These are phyloP conservation scores for Cajanus cajan DNA, from an alignment of 306 rosid genomes.

Conservation along the genomic window DNA sequence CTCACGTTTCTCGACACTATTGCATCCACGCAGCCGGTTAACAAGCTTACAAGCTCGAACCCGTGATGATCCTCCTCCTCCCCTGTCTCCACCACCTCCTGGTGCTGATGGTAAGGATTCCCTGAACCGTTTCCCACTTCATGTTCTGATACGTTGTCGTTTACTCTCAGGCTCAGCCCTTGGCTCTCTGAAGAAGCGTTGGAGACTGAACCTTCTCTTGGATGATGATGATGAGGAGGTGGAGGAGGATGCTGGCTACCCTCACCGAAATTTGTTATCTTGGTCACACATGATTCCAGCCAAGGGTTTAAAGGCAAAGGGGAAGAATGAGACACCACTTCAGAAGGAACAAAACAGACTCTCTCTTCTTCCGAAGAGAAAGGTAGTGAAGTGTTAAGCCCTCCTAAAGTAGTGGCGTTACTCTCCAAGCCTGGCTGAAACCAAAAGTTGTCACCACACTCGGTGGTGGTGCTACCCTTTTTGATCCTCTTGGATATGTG, in stretches of 20 bases:
- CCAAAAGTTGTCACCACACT: background rate
- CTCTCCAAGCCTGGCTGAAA: background rate
- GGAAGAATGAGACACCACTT: constrained; percentile 48
- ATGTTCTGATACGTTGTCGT: constrained; percentile 56
- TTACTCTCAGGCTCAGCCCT: constrained; percentile 48
- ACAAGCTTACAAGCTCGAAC: constrained; percentile 70
- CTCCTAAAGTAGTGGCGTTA: background rate
- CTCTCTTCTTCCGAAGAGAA: constrained; percentile 61
- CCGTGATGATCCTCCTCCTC: constrained; percentile 60
- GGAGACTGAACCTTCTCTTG: constrained; percentile 55
- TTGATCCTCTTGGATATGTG: constrained; percentile 69
- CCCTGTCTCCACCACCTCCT: constrained; percentile 36
- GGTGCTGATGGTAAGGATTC: constrained; percentile 54
- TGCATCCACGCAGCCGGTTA: constrained; percentile 82
- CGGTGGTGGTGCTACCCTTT: constrained; percentile 32
- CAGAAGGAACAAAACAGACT: constrained; percentile 69
- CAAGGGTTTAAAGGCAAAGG: constrained; percentile 57
- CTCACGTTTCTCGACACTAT: constrained; percentile 65
- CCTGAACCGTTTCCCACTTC: constrained; percentile 71
- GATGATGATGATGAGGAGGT: background rate
- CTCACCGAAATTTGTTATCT: constrained; percentile 66
- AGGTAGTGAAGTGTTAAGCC: constrained; percentile 48
- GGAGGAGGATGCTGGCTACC: constrained; percentile 41
- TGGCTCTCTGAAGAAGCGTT: constrained; percentile 74
- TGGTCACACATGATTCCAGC: constrained; percentile 65